phyloP scores from a whole-genome alignment of 495 filamentous ascomycete species.

The Lentithecium fluviatile region DNA sequence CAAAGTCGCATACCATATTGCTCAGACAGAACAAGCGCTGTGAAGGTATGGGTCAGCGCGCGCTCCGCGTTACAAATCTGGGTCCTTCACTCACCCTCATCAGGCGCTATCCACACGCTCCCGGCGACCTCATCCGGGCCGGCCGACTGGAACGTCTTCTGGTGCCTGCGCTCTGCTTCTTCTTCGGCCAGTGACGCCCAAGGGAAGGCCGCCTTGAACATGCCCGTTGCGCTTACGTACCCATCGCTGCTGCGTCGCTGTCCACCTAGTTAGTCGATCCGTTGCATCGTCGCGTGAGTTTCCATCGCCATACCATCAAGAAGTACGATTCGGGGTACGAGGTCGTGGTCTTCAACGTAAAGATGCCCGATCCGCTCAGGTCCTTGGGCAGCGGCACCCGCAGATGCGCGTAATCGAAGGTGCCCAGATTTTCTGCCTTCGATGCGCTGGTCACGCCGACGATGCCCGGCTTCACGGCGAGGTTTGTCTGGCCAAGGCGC shows the following conservation, averaged over 20 bases:
- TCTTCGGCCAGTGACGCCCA: conserved; percentile 86
- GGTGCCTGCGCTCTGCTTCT: conserved; percentile 77
- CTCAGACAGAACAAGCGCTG: conserved; percentile 78
- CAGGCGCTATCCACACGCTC: conserved; percentile 91
- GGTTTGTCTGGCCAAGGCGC: conserved; percentile 85
- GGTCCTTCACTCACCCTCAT: conserved; percentile 59
- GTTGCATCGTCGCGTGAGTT: conserved; percentile 3
- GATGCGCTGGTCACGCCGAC: conserved; percentile 64
- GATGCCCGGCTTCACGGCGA: conserved; percentile 73
- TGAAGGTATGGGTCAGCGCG: conserved; percentile 16
- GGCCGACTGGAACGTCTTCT: conserved; percentile 73
- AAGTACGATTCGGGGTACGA: conserved; percentile 85
- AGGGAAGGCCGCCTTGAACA: conserved; percentile 99
- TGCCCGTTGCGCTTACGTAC: conserved; percentile 91
- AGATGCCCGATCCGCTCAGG: conserved; percentile 84
- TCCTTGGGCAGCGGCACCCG: conserved; percentile 86
- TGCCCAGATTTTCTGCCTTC: conserved; percentile 68
- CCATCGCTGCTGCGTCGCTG: conserved; percentile 90
- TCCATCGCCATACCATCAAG: conserved; percentile 67
- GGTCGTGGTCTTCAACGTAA: conserved; percentile 58
- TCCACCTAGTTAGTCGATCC: conserved; percentile 18
- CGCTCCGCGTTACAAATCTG: not conserved
- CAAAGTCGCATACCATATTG: conserved; percentile 81
- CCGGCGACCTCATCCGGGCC: conserved; percentile 91
- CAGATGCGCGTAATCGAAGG: conserved; percentile 94